These are phyloP conservation scores for Copromyces sp. DNA, from an alignment of 495 filamentous ascomycete genomes.

Conservation along the genomic window DNA sequence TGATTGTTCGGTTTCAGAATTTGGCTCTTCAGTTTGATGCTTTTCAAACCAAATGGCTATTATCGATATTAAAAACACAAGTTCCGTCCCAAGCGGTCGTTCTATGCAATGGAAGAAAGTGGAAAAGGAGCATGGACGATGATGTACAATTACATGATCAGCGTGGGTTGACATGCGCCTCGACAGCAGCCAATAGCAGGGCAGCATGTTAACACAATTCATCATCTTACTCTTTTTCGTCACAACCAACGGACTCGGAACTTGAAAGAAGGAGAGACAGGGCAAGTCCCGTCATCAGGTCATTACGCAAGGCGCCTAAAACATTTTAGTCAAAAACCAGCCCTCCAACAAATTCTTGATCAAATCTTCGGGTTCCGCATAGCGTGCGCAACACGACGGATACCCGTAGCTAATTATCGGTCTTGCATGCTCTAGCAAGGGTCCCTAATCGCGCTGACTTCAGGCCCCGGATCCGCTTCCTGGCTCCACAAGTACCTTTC, in stretches of 20 bases:
- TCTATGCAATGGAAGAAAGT: background rate
- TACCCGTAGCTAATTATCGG: background rate
- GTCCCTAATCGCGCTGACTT: background rate
- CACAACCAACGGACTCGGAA: background rate
- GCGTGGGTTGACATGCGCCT: background rate
- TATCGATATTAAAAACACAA: background rate
- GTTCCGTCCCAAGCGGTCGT: background rate
- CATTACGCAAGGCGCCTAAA: background rate
- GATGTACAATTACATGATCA: background rate
- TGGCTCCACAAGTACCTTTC: background rate
- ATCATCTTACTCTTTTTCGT: background rate
- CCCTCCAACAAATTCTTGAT: background rate
- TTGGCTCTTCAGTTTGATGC: background rate
- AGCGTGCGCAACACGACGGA: background rate
- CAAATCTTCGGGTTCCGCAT: background rate
- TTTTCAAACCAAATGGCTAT: background rate
- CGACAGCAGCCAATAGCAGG: background rate
- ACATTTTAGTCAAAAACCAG: background rate
- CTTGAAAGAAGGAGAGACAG: background rate
- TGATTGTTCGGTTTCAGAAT: background rate
- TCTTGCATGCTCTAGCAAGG: background rate
- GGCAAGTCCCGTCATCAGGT: background rate
- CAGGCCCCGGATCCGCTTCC: background rate
- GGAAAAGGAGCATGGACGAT: background rate
- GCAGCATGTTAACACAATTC: background rate